A percentile compares a stretch with the other conserved stretches of the same genome.
Conservation (phyloP, 163 green algal species). For the Prototheca wickerhamii region DNA sequence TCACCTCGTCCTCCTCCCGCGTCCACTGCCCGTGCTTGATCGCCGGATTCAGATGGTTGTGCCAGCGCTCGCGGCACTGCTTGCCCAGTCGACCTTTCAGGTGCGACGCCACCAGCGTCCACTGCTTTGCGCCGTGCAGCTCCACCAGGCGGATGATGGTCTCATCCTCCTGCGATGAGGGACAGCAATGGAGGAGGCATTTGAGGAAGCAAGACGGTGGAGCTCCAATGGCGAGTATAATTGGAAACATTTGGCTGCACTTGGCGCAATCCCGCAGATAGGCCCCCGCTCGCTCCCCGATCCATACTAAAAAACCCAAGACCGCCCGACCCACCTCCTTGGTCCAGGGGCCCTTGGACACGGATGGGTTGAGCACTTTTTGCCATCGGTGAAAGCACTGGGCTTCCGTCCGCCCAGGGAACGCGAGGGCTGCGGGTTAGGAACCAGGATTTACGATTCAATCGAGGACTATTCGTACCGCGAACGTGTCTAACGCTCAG, state of each 20-base stretch:
- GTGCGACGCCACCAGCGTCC: conserved; percentile 64
- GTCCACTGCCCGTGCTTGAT: conserved; percentile 65
- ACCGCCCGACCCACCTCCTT: conserved; percentile 31
- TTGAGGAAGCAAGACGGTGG: not conserved
- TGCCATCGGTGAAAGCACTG: conserved; percentile 87
- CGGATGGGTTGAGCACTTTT: conserved; percentile 80
- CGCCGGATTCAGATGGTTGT: conserved; percentile 79
- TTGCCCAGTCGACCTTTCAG: conserved; percentile 73
- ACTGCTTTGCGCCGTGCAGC: conserved; percentile 63
- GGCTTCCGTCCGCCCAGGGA: conserved; percentile 68
- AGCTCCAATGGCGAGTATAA: not conserved
- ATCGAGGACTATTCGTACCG: not conserved
- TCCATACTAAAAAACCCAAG: not conserved
- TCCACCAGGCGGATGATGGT: conserved; percentile 56
- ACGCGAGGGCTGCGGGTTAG: conserved; percentile 52
- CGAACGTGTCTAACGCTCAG: too few relatives aligned
- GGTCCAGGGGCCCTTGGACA: conserved; percentile 77
- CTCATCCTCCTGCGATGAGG: conserved; percentile 61
- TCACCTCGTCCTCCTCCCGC: conserved; percentile 51
- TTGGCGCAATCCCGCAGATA: not conserved
- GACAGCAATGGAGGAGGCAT: too few relatives aligned
- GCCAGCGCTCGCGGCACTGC: conserved; percentile 77
- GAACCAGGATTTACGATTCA: not conserved
- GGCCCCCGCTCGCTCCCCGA: too few relatives aligned
- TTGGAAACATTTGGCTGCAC: not conserved